A percentile compares a stretch with the other conserved stretches of the same genome.
phyloP scores from a whole-genome alignment of 345 rosid species.

The Gossypium turneri region DNA sequence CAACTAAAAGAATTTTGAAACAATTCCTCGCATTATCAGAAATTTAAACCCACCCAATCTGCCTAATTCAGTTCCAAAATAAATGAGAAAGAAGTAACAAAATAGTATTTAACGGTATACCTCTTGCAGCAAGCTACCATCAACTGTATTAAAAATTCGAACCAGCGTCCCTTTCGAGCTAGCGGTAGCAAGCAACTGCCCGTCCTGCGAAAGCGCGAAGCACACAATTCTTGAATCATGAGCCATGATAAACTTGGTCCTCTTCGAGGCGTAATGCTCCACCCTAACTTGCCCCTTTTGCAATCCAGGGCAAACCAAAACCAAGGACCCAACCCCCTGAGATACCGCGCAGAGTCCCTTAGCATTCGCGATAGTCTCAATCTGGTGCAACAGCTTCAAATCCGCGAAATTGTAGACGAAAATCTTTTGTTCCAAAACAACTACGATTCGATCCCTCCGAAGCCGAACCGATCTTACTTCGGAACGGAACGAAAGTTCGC shows the following conservation, averaged over 20 bases:
- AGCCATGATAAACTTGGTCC: constrained; percentile 92
- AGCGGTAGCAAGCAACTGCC: constrained; percentile 75
- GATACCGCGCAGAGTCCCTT: constrained; percentile 88
- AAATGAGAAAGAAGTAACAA: neutral
- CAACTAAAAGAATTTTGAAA: neutral
- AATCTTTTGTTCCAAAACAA: constrained; percentile 79
- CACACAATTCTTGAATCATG: constrained; percentile 94
- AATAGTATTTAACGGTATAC: constrained; percentile 24
- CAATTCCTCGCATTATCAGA: neutral
- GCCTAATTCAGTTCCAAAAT: neutral
- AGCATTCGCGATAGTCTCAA: constrained; percentile 83
- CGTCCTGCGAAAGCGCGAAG: constrained; percentile 80
- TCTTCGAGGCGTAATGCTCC: constrained; percentile 80
- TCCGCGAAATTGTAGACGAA: constrained; percentile 81
- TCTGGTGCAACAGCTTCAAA: constrained; percentile 79
- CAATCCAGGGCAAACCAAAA: constrained; percentile 83
- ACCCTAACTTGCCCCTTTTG: constrained; percentile 93
- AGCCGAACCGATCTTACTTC: constrained; percentile 82
- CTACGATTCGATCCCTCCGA: constrained; percentile 75
- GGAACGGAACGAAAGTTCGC: constrained; percentile 84
- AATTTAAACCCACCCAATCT: neutral
- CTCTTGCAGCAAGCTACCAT: constrained; percentile 83
- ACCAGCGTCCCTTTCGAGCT: constrained; percentile 90
- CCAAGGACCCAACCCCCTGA: constrained; percentile 68
- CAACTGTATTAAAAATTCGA: constrained; percentile 67